Base-by-base conservation (phyloP, 768 basidiomycete species). In the Psilocybe cubensis region DNA sequence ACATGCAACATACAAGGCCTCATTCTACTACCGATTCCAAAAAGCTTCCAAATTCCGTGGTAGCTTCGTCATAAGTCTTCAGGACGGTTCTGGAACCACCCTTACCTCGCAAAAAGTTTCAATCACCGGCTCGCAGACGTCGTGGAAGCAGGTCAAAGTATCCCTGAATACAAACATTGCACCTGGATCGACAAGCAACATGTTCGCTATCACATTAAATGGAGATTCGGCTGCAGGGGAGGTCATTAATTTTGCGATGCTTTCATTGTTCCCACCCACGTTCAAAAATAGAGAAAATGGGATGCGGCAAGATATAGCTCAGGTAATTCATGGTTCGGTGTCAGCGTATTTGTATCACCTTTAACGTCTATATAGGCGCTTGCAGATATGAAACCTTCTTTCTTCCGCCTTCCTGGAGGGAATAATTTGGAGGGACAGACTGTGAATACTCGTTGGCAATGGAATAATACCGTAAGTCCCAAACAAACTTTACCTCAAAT, bases 331-430 rank as follows among this genome's bases (percentile, higher is more conserved):
- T 27, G 4, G 28, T 18, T 14, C 17, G 18, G 4, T 7, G 8
- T 12, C 18, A 18, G 27, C 4, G 5, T n/a, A 29, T 29, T 12
- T 9, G 25, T 12, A 0, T 25, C 25, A 21, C 8, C 14, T n/a
- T 18, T 27, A 10, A 29, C 9, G 9, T 35, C 5, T 47, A 12
- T 17, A 8, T 53, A 88, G 83, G 72, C 84, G 4, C 72, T 89
- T 40, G 72, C 74, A 17, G 80, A 81, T 7, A 79, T 83, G 74
- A 78, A 76, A 6, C 85, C 87, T 17, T 73, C 81, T 3, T 84
- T 87, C 68, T 87, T 85, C 74, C 78, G 88, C 33, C 81, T 88
- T 62, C 88, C 87, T 8, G 88, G 88, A 18, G 88, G 88, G 8
- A 87, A 86, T 58, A 87, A 87, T 61, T 68, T 87, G 46, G 86